These are phyloP conservation scores for Trichophyton benhamiae DNA, from an alignment of 2,329 filamentous ascomycete genomes.

Conservation along the genomic window DNA sequence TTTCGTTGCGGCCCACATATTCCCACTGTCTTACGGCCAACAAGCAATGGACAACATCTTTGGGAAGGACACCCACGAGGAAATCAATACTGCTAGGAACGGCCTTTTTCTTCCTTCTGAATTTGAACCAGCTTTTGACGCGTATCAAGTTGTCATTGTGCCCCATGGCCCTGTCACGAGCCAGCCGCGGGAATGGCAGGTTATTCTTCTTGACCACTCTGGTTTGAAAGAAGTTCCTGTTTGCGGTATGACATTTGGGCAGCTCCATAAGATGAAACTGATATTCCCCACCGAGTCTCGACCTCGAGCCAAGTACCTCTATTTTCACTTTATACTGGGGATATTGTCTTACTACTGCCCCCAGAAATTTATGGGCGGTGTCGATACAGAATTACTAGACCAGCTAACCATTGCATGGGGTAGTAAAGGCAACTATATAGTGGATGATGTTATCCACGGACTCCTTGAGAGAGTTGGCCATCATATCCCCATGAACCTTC, in stretches of 20 bases:
- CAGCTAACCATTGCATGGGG: no score
- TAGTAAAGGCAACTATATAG: no score
- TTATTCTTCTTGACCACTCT: neutral
- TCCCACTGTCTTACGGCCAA: slow-evolving; percentile 8
- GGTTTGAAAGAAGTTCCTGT: neutral
- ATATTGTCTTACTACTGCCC: neutral
- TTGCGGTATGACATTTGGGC: neutral
- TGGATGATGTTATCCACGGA: no score
- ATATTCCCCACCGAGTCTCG: neutral
- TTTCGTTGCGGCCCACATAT: slow-evolving; percentile 5
- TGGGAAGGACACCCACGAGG: neutral
- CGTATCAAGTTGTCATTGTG: neutral
- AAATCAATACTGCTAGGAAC: slow-evolving; percentile 8
- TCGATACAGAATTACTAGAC: no score
- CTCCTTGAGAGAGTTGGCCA: no score
- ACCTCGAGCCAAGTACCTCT: neutral
- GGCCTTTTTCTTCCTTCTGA: neutral
- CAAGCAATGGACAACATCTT: slow-evolving; percentile 7
- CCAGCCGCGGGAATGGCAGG: neutral
- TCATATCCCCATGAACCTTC: no score
- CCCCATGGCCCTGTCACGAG: neutral
- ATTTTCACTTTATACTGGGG: neutral
- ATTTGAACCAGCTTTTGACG: neutral
- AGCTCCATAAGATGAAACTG: neutral
- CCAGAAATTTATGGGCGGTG: no score